Base-by-base conservation (phyloP, 1,284 basidiomycete species). In the Austropuccinia psidii region DNA sequence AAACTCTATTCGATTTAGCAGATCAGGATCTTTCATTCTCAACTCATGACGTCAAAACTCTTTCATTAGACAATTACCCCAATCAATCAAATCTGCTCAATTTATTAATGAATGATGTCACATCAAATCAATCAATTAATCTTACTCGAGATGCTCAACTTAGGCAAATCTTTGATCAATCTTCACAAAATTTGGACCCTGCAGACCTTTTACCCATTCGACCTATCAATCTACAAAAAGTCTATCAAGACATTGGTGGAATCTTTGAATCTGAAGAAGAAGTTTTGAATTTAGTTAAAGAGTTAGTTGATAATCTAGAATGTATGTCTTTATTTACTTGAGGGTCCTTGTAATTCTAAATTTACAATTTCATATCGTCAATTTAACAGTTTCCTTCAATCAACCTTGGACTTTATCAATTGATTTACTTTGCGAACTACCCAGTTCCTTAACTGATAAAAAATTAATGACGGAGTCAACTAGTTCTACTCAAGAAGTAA, bases 281-380 rank as follows among this genome's bases (percentile, higher is more conserved):
- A 2, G 60, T 64, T 7, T 4, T 64, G 5, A 43, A 64, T 8
- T 64, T 64, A 15, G 60, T 64, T 29, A 39, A 64, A 27, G 60
- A 64, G 60, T 27, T 64, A 15, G 35, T 64, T 11, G 60, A 64
- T 19, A 64, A 47, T 33, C 43, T 64, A 43, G 19, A 64, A 13
- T 47, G 60, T 64, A 31, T 43, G 60, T 24, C 17, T 29, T 5
- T 1, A 4, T 41, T 29, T 45, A 1, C 41, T n/a, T n/a, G n/a
- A n/a, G n/a, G n/a, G n/a, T n/a, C n/a, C n/a, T n/a, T n/a, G n/a
- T n/a, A n/a, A n/a, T n/a, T n/a, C 41, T 29, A 1, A 24, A 9
- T 8, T 17, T 15, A 43, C 15, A 24, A n/a, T 6, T 29, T 6
- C 33, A 35, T 8, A 31, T 9, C 21, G 7, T 4, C 6, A 9